Base-by-base conservation (phyloP, 2,329 filamentous ascomycete genomes). In the Xylariaceae sp. region DNA sequence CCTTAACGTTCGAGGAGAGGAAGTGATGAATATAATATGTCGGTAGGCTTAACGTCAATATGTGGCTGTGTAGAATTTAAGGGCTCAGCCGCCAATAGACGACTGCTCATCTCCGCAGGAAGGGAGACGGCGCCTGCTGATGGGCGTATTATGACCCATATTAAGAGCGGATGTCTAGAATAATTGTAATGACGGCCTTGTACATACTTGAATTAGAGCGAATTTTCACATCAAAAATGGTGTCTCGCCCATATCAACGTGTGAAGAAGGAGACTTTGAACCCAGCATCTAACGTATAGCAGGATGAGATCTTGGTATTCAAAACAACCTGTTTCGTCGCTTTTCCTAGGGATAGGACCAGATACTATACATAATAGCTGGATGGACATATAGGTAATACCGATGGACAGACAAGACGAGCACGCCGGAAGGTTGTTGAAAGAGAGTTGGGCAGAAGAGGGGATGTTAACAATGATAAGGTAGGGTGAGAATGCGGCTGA, bases 1-100 rank as follows among this genome's bases (percentile, higher is more conserved):
- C 89, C 53, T 82, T 95, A 68, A 88, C 87, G 2, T 93, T 95
- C 72, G 82, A 78, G 61, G 75, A 80, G 71, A 76, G 82, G 56
- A 77, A 80, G 69, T 81, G 76, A 75, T 81, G 74, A 65, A 58
- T n/a, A n/a, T n/a, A n/a, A 45, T 39, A 52, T 45, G 19, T 41
- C 23, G 9, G 17, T 33, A 28, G 33, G 36, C 43, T 53, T 49
- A 24, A 21, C 12, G 33, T 5, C 39, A 21, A 21, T 5, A 29
- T 16, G 41, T 28, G 55, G 37, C 44, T 41, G 28, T 33, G 52
- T 56, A 59, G 37, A 54, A 9, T 51, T 17, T 41, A 52, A 31
- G 44, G 23, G 11, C 48, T 43, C 11, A 29, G 34, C 37, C 17
- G 29, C 21, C 33, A 12, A 21, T 17, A 8, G 43, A 53, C 49